A percentile compares a stretch with the other conserved stretches of the same genome.
Evolutionary conservation across 768 basidiomycete species (phyloP).

Genomic region (Saitozyma podzolica): DNA sequence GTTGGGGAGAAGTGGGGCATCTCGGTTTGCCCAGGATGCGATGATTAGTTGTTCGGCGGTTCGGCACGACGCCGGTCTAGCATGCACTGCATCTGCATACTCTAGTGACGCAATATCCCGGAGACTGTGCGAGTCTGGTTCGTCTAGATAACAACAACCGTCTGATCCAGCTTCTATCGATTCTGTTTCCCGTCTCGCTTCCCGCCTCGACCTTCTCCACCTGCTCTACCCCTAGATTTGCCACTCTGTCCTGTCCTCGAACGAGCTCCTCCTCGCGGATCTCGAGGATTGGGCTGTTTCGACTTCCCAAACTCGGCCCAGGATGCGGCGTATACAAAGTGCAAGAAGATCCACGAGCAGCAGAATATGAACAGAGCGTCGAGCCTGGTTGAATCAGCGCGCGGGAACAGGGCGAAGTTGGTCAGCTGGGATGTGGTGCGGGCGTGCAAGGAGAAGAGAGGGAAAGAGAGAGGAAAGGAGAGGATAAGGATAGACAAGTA

Average conservation of each 20-base stretch:
- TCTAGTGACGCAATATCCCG: neutral
- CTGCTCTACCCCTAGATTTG: neutral
- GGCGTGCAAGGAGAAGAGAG: too few species aligned
- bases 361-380: neutral
- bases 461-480: too few species aligned
- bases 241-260: too few species aligned
- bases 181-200: neutral
- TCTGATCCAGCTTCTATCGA: neutral
- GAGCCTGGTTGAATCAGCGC: neutral
- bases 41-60: neutral
- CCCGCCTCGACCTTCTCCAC: neutral
- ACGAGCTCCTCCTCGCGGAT: too few species aligned
- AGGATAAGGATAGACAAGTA: too few species aligned
- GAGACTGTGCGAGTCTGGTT: neutral
- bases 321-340: neutral
- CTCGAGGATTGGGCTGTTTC: too few species aligned
- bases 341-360: neutral
- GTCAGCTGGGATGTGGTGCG: neutral
- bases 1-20: constrained; percentile 68
- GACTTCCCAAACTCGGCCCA: too few species aligned
- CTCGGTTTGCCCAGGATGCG: constrained; percentile 54
- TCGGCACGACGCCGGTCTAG: neutral
- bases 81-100: neutral
- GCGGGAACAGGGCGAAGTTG: too few species aligned
- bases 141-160: neutral